Evolutionary conservation across 2,329 filamentous ascomycete species (phyloP).

Genomic region (Colletotrichum sp.): DNA sequence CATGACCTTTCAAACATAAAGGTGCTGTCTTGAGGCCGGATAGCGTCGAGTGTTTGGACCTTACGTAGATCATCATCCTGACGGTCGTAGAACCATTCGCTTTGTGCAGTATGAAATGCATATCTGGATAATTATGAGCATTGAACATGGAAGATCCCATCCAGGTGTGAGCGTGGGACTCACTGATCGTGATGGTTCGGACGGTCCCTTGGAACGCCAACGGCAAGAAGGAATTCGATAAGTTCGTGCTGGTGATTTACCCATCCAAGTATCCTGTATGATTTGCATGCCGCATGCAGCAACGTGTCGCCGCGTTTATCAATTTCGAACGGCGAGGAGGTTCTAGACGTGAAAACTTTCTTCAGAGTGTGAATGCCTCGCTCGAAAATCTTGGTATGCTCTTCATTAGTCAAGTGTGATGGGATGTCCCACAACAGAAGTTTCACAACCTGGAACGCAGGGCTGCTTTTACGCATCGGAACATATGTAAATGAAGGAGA

Average conservation of each 20-base stretch:
- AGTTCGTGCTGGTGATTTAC: background rate
- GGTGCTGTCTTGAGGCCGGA: background rate
- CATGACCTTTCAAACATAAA: too few species aligned
- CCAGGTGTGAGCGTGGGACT: accelerated
- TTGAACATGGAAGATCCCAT: background rate
- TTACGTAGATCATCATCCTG: too few species aligned
- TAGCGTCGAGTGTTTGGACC: background rate
- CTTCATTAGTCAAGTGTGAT: too few species aligned
- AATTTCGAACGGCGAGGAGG: background rate
- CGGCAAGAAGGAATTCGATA: background rate
- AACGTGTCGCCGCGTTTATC: background rate
- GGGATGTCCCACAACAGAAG: too few species aligned
- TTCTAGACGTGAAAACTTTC: accelerated
- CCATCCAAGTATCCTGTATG: background rate
- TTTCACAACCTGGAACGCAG: background rate
- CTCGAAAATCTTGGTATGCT: accelerated
- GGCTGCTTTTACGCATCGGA: background rate
- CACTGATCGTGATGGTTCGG: accelerated
- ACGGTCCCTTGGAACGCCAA: background rate
- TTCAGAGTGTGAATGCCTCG: background rate
- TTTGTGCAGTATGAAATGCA: background rate
- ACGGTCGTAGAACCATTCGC: too few species aligned
- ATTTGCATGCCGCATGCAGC: background rate
- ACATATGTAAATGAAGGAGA: background rate
- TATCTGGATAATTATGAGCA: background rate